Evolutionary conservation across 139 green algal species (phyloP), one percentile per base, ranked within the genome.

Genomic region (Chlamydomonas sphaeroides): DNA sequence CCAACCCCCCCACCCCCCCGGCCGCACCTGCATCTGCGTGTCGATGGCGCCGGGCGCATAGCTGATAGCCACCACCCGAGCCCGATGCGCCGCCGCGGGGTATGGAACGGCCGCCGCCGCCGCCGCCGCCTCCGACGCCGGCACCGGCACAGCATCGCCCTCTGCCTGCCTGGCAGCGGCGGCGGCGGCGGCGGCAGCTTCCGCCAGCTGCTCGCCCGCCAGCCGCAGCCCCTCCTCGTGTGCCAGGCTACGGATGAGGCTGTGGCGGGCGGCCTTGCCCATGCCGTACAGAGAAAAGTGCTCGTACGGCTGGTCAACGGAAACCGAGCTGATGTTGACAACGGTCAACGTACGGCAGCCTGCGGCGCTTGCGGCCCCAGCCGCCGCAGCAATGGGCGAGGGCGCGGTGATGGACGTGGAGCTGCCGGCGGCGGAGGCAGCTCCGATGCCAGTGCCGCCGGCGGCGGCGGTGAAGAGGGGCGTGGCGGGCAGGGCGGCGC

Each of bases 201-300:
- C 45, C 41, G 33, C 38, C 33, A 23, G 7, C 11, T 49, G 3
- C 11, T 38, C n/a, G 39, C 7, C 61, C 75, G 3, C 32, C 42
- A 73, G 62, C 21, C 75, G 65, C 48, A 84, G 38, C 36, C 32
- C 48, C 28, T 49, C 63, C 49, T 84, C 77, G 36, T 84, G 77
- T 28, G 77, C 77, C 11, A 84, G 5, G 65, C 65, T 61, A 4
- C 77, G 77, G 5, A 84, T 14, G 26, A 84, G 2, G 65, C 75
- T 84, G 63, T 84, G 77, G 6, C 77, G 77, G 3, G 77, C 77
- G 39, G 77, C 63, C 65, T 84, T 84, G 62, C 75, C 75, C 75
- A 72, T 72, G 75, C 77, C 77, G 51, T 84, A 84, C 77, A 84
- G 33, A 17, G 65, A 67, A 25, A 84, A 84, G 67, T 76, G 35